Conservation (phyloP, 2,329 filamentous ascomycete species). For the Setomelanomma holmii region DNA sequence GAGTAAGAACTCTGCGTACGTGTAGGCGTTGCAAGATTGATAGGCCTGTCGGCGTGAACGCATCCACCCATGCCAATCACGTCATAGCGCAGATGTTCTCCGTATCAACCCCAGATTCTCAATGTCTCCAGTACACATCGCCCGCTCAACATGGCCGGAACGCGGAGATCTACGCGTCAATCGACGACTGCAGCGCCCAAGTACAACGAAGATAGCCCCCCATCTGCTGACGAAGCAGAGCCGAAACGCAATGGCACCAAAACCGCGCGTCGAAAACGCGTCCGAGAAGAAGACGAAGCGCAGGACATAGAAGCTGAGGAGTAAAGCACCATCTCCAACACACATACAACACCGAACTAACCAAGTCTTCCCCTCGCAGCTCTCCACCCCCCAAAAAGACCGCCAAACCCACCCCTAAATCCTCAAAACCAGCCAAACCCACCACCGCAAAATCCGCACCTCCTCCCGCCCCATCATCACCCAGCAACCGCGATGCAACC, state of each 20-base stretch:
- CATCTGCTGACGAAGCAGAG: constrained; percentile 18
- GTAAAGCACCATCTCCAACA: background rate
- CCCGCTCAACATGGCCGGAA: constrained; percentile 29
- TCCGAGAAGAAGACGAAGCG: constrained; percentile 24
- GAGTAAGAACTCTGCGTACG: too few species aligned
- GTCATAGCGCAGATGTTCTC: background rate
- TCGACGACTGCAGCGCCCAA: constrained; percentile 20
- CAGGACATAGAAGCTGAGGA: constrained; percentile 13
- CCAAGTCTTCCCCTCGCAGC: background rate
- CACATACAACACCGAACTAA: background rate
- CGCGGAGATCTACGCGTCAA: constrained; percentile 40
- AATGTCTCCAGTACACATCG: background rate
- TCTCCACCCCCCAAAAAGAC: constrained; percentile 32
- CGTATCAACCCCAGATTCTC: background rate
- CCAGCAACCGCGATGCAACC: constrained; percentile 32
- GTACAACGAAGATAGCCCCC: constrained; percentile 28
- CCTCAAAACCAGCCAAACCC: background rate
- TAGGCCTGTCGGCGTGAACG: too few species aligned
- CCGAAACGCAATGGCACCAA: constrained; percentile 31
- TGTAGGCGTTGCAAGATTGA: too few species aligned
- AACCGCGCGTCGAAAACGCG: constrained; percentile 38
- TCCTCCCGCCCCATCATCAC: constrained; percentile 20
- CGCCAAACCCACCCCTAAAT: background rate
- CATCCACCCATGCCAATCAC: background rate
- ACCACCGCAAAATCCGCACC: constrained; percentile 16